These are phyloP conservation scores for Eimeria maxima DNA, from an alignment of 169 alveolate species.

Conservation along the genomic window DNA sequence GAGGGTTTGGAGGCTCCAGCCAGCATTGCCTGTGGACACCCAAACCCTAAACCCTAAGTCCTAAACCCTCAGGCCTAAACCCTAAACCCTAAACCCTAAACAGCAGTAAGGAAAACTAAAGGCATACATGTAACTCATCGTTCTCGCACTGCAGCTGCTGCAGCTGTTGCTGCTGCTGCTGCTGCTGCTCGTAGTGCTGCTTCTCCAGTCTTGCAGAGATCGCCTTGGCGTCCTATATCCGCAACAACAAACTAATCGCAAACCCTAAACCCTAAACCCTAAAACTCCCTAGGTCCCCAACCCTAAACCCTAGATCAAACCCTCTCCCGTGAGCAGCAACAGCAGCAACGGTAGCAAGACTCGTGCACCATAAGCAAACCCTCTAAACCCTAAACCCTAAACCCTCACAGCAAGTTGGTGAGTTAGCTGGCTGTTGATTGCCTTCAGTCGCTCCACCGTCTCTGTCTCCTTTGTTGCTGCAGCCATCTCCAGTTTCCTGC, in stretches of 20 bases:
- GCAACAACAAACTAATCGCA: background rate
- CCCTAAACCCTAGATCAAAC: background rate
- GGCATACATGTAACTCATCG: background rate
- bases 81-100: constrained; percentile 18
- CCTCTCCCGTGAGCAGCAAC: background rate
- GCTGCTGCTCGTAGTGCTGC: constrained; percentile 64
- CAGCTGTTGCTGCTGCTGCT: constrained; percentile 60
- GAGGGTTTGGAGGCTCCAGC: constrained; percentile 18
- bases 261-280: constrained; percentile 34
- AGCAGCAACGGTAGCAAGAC: background rate
- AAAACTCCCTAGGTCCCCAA: background rate
- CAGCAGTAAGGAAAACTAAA: background rate
- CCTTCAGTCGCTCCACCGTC: constrained; percentile 44
- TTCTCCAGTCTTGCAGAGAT: constrained; percentile 32
- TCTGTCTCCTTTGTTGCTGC: constrained; percentile 44
- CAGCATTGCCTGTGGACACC: constrained; percentile 21
- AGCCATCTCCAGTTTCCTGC: constrained; percentile 31
- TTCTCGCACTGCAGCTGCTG: no score
- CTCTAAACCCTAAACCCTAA: constrained; percentile 55
- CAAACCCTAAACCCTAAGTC: constrained; percentile 9
- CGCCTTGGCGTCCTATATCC: constrained; percentile 37
- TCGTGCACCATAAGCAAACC: background rate
- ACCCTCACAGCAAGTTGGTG: constrained; percentile 42
- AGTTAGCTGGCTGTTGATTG: constrained; percentile 30
- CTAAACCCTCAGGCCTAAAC: background rate